phyloP scores from a whole-genome alignment of 495 filamentous ascomycete species.

The Aspergillus conjunctus region DNA sequence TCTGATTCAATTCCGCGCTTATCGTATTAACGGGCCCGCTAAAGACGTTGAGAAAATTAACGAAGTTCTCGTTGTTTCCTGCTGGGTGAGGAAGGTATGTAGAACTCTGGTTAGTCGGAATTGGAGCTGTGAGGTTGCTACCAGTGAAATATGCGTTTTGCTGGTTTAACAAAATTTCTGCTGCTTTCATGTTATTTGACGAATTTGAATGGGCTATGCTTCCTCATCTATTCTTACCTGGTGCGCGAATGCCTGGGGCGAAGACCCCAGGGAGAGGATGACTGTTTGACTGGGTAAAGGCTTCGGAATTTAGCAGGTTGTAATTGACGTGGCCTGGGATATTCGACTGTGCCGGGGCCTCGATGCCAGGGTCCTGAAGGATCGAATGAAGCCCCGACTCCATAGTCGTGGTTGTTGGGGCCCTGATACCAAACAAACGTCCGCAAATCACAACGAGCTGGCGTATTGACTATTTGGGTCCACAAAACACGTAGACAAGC shows the following conservation, averaged over 20 bases:
- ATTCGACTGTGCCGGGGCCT: not conserved
- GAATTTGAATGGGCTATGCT: not conserved
- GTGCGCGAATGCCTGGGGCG: not conserved
- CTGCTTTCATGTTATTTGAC: not conserved
- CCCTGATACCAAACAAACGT: not conserved
- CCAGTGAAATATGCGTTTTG: not conserved
- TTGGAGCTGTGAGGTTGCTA: not conserved
- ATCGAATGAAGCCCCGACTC: slow-evolving; percentile 3
- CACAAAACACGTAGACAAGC: not conserved
- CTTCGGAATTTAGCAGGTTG: not conserved
- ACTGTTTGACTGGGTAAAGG: not conserved
- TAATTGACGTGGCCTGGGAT: not conserved
- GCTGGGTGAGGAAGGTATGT: not conserved
- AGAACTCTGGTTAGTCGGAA: not conserved
- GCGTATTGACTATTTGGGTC: not conserved
- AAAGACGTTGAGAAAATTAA: not conserved
- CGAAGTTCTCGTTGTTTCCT: slow-evolving; percentile 1
- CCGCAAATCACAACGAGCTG: not conserved
- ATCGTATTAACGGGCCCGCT: not conserved
- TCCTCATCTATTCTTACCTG: slow-evolving; percentile 4
- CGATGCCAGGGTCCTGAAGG: slow-evolving; percentile 6
- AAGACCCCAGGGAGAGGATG: not conserved
- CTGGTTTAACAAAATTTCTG: slow-evolving; percentile 7
- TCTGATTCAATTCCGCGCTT: not conserved
- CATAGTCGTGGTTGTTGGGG: slow-evolving; percentile 4